These are phyloP conservation scores for Alternaria brassicae DNA, from an alignment of 2,329 filamentous ascomycete genomes.

Conservation along the genomic window DNA sequence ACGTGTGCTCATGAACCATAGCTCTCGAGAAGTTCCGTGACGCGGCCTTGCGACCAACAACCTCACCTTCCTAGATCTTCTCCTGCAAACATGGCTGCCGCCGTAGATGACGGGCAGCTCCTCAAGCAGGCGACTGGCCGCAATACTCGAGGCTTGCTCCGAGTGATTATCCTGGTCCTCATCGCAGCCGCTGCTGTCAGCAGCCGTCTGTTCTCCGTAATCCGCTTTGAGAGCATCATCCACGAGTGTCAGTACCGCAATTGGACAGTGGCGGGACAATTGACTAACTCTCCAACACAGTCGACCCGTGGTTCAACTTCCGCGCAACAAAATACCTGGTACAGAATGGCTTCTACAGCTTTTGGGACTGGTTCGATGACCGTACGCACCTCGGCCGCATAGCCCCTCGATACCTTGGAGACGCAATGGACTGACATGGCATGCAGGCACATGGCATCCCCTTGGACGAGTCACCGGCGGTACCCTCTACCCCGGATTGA, in stretches of 20 bases:
- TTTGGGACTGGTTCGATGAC: constrained; percentile 99
- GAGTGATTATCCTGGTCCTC: constrained; percentile 86
- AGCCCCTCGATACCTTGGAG: constrained; percentile 1
- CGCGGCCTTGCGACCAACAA: constrained; percentile 43
- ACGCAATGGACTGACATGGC: constrained; percentile 23
- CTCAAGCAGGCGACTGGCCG: constrained; percentile 79
- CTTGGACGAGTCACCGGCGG: constrained; percentile 97
- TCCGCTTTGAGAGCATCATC: constrained; percentile 99
- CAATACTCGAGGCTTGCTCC: constrained; percentile 83
- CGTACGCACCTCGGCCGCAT: constrained; percentile 60
- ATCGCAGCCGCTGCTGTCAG: constrained; percentile 92
- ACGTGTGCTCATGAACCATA: constrained; percentile 38
- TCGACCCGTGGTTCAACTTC: constrained; percentile 99
- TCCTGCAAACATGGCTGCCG: constrained; percentile 48
- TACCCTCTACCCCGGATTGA: constrained; percentile 97
- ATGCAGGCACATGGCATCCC: constrained; percentile 90
- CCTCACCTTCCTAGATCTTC: constrained; percentile 29
- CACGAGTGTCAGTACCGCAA: constrained; percentile 84
- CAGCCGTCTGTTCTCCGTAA: constrained; percentile 96
- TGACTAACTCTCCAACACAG: constrained; percentile 59
- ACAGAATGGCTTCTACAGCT: constrained; percentile 95
- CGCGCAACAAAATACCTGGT: constrained; percentile 97
- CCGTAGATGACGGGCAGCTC: constrained; percentile 56
- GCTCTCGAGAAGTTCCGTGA: constrained; percentile 44
- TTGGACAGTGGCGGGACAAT: constrained; percentile 15